Evolutionary conservation across 2,329 filamentous ascomycete species (phyloP), one percentile per base, ranked within the genome.

Genomic region (Fusarium sp.): DNA sequence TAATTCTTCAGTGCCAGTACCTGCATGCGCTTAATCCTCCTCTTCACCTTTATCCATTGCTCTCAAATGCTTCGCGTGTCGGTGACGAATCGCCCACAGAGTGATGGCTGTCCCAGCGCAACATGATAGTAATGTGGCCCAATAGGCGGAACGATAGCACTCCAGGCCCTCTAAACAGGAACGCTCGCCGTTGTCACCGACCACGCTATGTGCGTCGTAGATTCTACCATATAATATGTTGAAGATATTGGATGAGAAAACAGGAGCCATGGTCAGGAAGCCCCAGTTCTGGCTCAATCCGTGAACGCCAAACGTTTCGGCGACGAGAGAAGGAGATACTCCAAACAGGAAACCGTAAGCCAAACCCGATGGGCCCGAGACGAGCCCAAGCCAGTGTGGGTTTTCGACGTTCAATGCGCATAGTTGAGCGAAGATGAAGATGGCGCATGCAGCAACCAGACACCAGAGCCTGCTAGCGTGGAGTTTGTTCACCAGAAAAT

Each of bases 201-300:
- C 82, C 34, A 90, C 81, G 24, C 91, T 94, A 79, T 98, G 94
- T 11, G 83, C 82, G 78, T 99, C 96, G 73, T 94, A 97, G 1
- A 97, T 90, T 18, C 80, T 82, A 51, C 96, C 96, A 78, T 98
- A 99, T 62, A 96, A 89, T 2, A 98, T 82, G 78, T 98, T 99
- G 85, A 97, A 98, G 24, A 97, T 80, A 74, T 98, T 97, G 52
- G 94, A 94, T 11, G 91, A 94, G 29, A 97, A 81, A 5, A 97
- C 93, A 0, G 95, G 94, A 5, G 93, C 91, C 49, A 98, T 84
- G 0, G 94, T 98, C 90, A 99, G 97, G 74, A 92, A 91, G 16
- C 96, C 96, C 95, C 96, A 99, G 77, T 98, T 99, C 77, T 97
- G 93, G 58, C 92, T 94, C 48, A 99, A 85, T 3, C 94, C 95